Base-by-base conservation (phyloP, 2,329 filamentous ascomycete genomes). In the Akanthomyces lecanii region DNA sequence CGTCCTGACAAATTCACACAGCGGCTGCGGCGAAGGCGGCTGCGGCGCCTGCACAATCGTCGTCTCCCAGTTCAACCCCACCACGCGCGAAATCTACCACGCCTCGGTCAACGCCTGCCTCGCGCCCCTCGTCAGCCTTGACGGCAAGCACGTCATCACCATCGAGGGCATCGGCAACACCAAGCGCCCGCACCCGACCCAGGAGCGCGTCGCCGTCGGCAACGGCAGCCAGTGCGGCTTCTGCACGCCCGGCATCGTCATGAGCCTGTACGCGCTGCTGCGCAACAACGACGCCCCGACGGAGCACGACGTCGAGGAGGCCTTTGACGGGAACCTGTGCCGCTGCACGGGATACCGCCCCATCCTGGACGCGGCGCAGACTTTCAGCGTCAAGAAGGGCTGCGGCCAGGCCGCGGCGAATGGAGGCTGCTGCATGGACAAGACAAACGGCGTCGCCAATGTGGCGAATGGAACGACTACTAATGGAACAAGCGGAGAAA, bases 71-170 rank as follows among this genome's bases (percentile, higher is more conserved):
- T 89, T 89, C 72, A 98, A 98, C 72, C 92, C 92, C 1, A 96
- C 92, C 4, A 97, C 93, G 6, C 91, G 91, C 71, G 85, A 90
- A 73, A 91, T 98, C 69, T 98, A 98, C 72, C 94, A 99, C 80
- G 95, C 95, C 63, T 96, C 91, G 61, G 91, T 98, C 64, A 99
- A 99, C 74, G 95, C 95, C 48, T 99, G 95, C 74, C 81, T 99
- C 59, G 94, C 95, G 12, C 95, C 95, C 7, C 82, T 99, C 53
- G 90, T 92, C 68, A 96, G 92, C 70, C 85, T 98, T 50, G 95
- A 98, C 74, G 95, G 95, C 51, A 99, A 99, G 75, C 95, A 99
- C 83, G 92, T 98, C 71, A 93, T 99, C 72, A 99, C 95, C 3
- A 89, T 99, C 47, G 95, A 99, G 77, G 95, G 95, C 7, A 97